Evolutionary conservation across 2,329 filamentous ascomycete species (phyloP).

Genomic region (Penicillium sp.): DNA sequence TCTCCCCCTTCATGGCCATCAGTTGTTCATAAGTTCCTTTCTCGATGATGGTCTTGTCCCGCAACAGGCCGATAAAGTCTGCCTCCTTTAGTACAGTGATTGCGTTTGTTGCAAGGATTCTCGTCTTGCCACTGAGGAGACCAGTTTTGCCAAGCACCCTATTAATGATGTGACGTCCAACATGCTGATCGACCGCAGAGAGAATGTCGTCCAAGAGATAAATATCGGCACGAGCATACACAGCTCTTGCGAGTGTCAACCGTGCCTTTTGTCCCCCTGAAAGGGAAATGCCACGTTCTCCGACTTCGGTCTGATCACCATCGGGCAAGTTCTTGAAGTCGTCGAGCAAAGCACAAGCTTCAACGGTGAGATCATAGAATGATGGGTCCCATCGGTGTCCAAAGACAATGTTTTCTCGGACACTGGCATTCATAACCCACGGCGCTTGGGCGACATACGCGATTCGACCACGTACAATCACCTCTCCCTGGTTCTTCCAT

Average conservation of each 20-base stretch:
- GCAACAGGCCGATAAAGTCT: slow-evolving; percentile 80
- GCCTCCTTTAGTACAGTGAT: slow-evolving; percentile 87
- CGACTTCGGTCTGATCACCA: slow-evolving; percentile 93
- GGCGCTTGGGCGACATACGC: slow-evolving; percentile 91
- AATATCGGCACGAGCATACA: slow-evolving; percentile 94
- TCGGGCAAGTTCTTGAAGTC: slow-evolving; percentile 92
- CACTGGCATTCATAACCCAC: slow-evolving; percentile 98
- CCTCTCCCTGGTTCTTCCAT: slow-evolving; percentile 82
- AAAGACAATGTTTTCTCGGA: slow-evolving; percentile 96
- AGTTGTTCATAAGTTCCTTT: slow-evolving; percentile 87
- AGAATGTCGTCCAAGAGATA: slow-evolving; percentile 92
- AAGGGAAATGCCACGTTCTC: slow-evolving; percentile 91
- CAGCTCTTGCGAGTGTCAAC: slow-evolving; percentile 84
- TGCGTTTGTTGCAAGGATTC: slow-evolving; percentile 90
- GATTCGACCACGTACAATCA: slow-evolving; percentile 74
- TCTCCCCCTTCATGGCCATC: slow-evolving; percentile 88
- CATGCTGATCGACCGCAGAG: slow-evolving; percentile 97
- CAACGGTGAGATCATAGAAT: slow-evolving; percentile 91
- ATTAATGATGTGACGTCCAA: slow-evolving; percentile 90
- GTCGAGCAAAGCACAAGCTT: slow-evolving; percentile 84
- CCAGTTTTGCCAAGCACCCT: slow-evolving; percentile 85
- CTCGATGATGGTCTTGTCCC: slow-evolving; percentile 79
- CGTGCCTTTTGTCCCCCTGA: slow-evolving; percentile 96
- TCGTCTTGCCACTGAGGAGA: slow-evolving; percentile 78
- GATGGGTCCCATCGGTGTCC: slow-evolving; percentile 88